Percentiles rank a stretch among this genome's conserved stretches.
Conservation (phyloP, 345 rosid genomes). For the Brassica carinata region DNA sequence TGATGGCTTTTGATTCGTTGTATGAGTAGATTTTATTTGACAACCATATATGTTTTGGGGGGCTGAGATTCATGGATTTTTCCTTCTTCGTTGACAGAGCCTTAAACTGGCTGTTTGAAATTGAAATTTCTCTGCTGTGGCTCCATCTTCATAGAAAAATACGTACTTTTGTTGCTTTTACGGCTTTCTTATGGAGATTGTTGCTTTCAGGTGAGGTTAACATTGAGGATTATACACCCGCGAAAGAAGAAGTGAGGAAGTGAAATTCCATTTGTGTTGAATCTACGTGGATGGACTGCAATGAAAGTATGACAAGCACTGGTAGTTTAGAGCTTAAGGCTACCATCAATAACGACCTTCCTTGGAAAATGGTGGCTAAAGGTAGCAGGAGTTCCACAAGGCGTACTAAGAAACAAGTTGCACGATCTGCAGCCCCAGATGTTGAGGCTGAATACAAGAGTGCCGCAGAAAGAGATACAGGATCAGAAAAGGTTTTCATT, state of each 20-base stretch:
- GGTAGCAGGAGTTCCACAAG: slow-evolving; percentile 57
- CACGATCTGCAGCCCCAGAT: slow-evolving; percentile 23
- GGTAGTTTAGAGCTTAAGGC: slow-evolving; percentile 48
- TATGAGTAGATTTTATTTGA: neutral
- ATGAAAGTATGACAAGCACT: slow-evolving; percentile 49
- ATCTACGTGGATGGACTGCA: slow-evolving; percentile 39
- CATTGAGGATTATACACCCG: neutral
- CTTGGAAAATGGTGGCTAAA: slow-evolving; percentile 60
- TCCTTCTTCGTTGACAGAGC: neutral
- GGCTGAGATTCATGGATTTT: neutral
- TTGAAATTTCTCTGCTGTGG: neutral
- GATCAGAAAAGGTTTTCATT: slow-evolving; percentile 54
- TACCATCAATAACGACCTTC: slow-evolving; percentile 49
- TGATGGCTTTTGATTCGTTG: slow-evolving; percentile 1
- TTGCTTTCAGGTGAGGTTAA: slow-evolving; percentile 12
- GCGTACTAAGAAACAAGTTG: slow-evolving; percentile 47
- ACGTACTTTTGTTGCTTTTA: neutral
- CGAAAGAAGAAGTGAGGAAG: neutral
- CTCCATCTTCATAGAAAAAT: neutral
- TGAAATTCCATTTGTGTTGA: neutral
- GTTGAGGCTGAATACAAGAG: slow-evolving; percentile 33
- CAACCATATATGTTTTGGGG: neutral
- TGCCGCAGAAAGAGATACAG: slow-evolving; percentile 39
- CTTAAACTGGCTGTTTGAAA: neutral
- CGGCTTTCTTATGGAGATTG: slow-evolving; percentile 13